Evolutionary conservation across 2,329 filamentous ascomycete species (phyloP).

Genomic region (Fusarium sp.): DNA sequence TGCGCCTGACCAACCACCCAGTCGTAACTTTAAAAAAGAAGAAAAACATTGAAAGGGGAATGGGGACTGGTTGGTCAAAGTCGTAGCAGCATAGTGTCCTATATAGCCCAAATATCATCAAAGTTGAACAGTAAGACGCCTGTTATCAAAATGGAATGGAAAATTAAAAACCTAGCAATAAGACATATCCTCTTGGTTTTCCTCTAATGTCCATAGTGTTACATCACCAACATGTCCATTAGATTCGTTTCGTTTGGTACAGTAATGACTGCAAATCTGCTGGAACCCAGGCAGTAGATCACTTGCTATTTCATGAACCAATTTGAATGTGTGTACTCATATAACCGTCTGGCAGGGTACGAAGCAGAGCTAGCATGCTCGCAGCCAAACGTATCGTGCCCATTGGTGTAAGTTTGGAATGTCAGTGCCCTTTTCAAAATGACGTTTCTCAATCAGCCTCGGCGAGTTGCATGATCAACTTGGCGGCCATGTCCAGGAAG

Average conservation of each 20-base stretch:
- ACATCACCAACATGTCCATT: background rate
- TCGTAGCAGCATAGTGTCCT: slow-evolving; percentile 9
- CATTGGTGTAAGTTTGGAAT: background rate
- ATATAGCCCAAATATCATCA: background rate
- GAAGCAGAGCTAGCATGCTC: background rate
- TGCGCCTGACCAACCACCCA: background rate
- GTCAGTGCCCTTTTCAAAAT: background rate
- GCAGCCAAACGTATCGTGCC: background rate
- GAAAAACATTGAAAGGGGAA: background rate
- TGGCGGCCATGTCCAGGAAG: slow-evolving; percentile 92
- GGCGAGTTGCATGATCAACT: slow-evolving; percentile 91
- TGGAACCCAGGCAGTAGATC: background rate
- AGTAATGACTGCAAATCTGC: background rate
- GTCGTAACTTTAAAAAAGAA: background rate
- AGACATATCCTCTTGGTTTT: background rate
- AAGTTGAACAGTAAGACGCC: slow-evolving; percentile 5
- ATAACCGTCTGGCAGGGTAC: no score
- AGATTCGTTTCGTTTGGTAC: background rate
- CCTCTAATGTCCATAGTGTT: background rate
- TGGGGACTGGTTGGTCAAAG: background rate
- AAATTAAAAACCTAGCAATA: background rate
- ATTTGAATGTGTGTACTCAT: background rate
- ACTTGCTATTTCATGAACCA: background rate
- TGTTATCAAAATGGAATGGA: background rate
- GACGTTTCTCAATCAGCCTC: slow-evolving; percentile 70